Evolutionary conservation across 345 rosid species (phyloP).

Genomic region (Lepidium aucheri): DNA sequence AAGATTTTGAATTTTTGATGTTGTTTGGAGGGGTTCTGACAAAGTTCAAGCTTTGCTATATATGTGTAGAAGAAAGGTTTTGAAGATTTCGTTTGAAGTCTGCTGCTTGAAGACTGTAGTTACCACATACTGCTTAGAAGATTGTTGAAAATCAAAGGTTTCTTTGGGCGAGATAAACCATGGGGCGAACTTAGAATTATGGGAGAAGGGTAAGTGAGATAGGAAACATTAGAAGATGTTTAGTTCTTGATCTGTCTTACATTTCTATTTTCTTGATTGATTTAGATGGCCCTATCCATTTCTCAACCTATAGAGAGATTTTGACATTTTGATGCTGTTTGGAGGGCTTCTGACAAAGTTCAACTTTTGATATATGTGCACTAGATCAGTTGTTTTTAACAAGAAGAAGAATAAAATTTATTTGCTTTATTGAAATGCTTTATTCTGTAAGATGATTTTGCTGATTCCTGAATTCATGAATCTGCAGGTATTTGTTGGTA

Average conservation of each 20-base stretch:
- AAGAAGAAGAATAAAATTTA: too few relatives aligned
- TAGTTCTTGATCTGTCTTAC: conserved; percentile 28
- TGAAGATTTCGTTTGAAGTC: neutral
- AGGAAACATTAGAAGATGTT: conserved; percentile 94
- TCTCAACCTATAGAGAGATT: too few relatives aligned
- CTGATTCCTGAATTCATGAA: too few relatives aligned
- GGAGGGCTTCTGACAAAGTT: too few relatives aligned
- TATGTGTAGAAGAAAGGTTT: conserved; percentile 8
- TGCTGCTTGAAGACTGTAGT: neutral
- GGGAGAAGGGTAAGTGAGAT: conserved; percentile 80
- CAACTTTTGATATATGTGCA: too few relatives aligned
- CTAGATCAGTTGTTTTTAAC: too few relatives aligned
- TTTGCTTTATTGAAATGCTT: too few relatives aligned
- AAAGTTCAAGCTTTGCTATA: conserved; percentile 2
- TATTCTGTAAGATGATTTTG: too few relatives aligned
- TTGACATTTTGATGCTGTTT: too few relatives aligned
- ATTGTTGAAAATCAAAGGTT: conserved; percentile 34
- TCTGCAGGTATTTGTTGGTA: too few relatives aligned
- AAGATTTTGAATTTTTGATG: neutral
- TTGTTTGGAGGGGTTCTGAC: neutral
- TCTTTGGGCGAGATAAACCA: conserved; percentile 41
- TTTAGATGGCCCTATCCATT: too few relatives aligned
- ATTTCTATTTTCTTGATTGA: too few relatives aligned
- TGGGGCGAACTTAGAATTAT: conserved; percentile 75
- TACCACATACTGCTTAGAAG: neutral